Conservation (phyloP, 345 rosid species). For the Camelina sativa region DNA sequence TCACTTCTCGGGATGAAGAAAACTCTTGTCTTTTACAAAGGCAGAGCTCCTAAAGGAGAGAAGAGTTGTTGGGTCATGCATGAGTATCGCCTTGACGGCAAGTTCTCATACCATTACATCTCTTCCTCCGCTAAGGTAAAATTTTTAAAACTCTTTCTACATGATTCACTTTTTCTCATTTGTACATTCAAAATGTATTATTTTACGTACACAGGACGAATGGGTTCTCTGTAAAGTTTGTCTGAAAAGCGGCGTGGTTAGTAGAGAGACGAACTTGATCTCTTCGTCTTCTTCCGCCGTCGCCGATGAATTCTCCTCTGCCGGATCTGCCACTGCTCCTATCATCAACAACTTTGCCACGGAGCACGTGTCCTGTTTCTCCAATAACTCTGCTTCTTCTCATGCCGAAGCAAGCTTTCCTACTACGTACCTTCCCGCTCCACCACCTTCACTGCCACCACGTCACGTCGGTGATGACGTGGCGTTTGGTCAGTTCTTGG, state of each 20-base stretch:
- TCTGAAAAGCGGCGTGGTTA: slow-evolving; percentile 56
- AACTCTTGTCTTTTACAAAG: slow-evolving; percentile 86
- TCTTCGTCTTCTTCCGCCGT: slow-evolving; percentile 36
- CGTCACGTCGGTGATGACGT: slow-evolving; percentile 41
- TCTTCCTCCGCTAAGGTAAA: slow-evolving; percentile 75
- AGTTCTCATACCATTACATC: slow-evolving; percentile 80
- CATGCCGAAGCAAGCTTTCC: slow-evolving; percentile 46
- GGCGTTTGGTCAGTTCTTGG: slow-evolving; percentile 28
- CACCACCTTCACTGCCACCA: slow-evolving; percentile 41
- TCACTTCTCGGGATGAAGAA: slow-evolving; percentile 94
- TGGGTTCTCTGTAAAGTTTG: slow-evolving; percentile 96
- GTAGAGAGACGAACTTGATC: slow-evolving; percentile 40
- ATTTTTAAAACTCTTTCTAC: not conserved
- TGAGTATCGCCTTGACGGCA: slow-evolving; percentile 95
- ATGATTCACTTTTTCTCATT: not conserved
- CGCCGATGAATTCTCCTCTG: slow-evolving; percentile 46
- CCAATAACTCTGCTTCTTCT: slow-evolving; percentile 59
- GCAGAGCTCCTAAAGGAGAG: slow-evolving; percentile 93
- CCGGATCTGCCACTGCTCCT: slow-evolving; percentile 38
- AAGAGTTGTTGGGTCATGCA: slow-evolving; percentile 98
- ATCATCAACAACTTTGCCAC: slow-evolving; percentile 24
- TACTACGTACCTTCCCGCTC: slow-evolving; percentile 24
- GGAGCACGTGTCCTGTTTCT: slow-evolving; percentile 99
- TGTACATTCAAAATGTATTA: not conserved
- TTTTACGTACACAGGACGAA: slow-evolving; percentile 61